Percentiles rank a stretch among this genome's conserved stretches.
Conservation (phyloP, 768 basidiomycete genomes). For the Artomyces pyxidatus region DNA sequence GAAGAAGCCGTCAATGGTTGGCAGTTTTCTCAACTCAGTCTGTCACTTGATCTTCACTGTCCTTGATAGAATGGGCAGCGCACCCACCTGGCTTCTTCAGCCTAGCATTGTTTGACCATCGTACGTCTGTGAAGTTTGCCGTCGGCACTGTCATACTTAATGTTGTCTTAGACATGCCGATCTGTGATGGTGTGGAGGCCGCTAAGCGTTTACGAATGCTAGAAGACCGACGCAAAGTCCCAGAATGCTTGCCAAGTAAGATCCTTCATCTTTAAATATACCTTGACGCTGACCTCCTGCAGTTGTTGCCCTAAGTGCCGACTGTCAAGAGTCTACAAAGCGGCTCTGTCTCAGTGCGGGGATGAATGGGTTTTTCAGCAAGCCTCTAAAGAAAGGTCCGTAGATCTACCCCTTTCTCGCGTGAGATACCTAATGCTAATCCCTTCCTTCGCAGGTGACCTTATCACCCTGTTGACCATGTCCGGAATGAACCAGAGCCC, state of each 20-base stretch:
- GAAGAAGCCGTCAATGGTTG: slow-evolving; percentile 56
- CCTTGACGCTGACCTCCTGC: neutral
- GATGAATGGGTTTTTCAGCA: slow-evolving; percentile 72
- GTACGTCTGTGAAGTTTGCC: slow-evolving; percentile 24
- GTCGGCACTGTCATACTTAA: neutral
- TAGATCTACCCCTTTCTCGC: neutral
- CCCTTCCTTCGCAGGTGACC: slow-evolving; percentile 32
- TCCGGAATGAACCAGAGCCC: slow-evolving; percentile 25
- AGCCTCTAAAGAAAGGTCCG: slow-evolving; percentile 57
- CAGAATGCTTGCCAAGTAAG: slow-evolving; percentile 49
- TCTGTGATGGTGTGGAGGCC: slow-evolving; percentile 72
- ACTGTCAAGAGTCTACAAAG: slow-evolving; percentile 72
- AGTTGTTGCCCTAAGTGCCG: slow-evolving; percentile 71
- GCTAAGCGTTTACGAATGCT: slow-evolving; percentile 53
- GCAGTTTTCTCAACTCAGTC: neutral
- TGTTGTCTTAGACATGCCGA: slow-evolving; percentile 55
- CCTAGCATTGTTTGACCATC: slow-evolving; percentile 68
- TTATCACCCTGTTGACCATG: slow-evolving; percentile 43
- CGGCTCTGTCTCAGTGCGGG: slow-evolving; percentile 70
- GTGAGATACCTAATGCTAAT: neutral
- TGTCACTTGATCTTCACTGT: neutral
- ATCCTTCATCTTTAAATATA: neutral
- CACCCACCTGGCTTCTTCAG: slow-evolving; percentile 63
- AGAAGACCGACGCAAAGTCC: slow-evolving; percentile 48
- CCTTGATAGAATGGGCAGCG: slow-evolving; percentile 51